Evolutionary conservation across 345 rosid species (phyloP), one percentile per base, ranked within the genome.

Genomic region (Hibiscus syriacus): DNA sequence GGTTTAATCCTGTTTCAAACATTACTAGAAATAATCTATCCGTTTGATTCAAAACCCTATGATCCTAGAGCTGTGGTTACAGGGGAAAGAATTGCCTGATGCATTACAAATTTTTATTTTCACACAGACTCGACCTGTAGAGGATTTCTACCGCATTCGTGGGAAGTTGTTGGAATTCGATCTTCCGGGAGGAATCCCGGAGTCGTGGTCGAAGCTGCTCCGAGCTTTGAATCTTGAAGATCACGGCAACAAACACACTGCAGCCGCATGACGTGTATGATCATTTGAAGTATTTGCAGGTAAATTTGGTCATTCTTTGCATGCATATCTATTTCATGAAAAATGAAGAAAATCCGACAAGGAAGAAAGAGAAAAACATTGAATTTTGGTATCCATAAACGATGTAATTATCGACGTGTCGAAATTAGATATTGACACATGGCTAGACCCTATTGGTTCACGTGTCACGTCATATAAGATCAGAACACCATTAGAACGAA

Each of bases 171-270:
- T 90, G 69, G 99, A 86, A 79, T 94, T 94, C 53, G 82, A 91
- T 64, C 93, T 94, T 64, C 99, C 99, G 0, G 99, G 99, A 36
- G 98, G 99, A 73, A 94, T 94, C 76, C 96, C 95, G 6, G 92
- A 94, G 77, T 91, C 99, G 1, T 94, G 99, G 99, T 92, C 97
- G 17, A 89, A 79, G 80, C 83, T 94, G 71, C 99, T 94, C 75
- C 82, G 73, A 66, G 99, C 97, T 55, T 80, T 94, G 77, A 83
- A 91, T 72, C 82, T 94, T 53, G 96, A 84, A 69, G 80, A 87
- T 65, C 82, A 71, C 17, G 81, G 80, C 17, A 77, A 83, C 55
- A 83, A 87, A 74, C 73, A 71, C 62, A 86, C 91, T 17, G 97
- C 85, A 38, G 82, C 85, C 39, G 97, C 92, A 13, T 90, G 79